These are phyloP conservation scores for Bryoglossum gracile DNA, from an alignment of 495 filamentous ascomycete species.

Conservation along the genomic window DNA sequence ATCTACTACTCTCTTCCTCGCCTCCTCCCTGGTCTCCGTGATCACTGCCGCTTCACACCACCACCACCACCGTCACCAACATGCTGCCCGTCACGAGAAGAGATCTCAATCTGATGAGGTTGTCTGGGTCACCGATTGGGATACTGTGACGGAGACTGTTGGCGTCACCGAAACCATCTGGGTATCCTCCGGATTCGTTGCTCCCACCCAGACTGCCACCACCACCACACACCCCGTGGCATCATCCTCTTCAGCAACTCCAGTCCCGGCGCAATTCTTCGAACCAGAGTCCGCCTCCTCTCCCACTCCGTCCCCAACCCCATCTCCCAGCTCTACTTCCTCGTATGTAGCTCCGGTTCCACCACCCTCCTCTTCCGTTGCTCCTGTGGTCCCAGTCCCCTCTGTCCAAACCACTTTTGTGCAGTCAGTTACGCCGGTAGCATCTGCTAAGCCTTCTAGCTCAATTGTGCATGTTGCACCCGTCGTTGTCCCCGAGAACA, in stretches of 20 bases:
- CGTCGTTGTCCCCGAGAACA: not conserved
- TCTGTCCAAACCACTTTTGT: slow-evolving; percentile 15
- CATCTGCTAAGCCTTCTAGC: slow-evolving; percentile 6
- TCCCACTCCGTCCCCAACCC: not conserved
- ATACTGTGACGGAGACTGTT: slow-evolving; percentile 30
- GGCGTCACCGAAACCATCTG: slow-evolving; percentile 33
- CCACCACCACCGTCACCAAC: slow-evolving; percentile 34
- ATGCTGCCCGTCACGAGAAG: slow-evolving; percentile 28
- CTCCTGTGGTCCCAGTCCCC: slow-evolving; percentile 4
- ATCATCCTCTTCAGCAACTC: slow-evolving; percentile 8
- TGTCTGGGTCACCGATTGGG: slow-evolving; percentile 36
- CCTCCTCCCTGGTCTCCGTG: slow-evolving; percentile 36
- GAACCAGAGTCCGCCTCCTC: slow-evolving; percentile 25
- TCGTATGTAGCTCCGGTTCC: too few species aligned
- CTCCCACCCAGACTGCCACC: slow-evolving; percentile 27
- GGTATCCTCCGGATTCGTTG: slow-evolving; percentile 20
- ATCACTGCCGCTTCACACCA: slow-evolving; percentile 38
- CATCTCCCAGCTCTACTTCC: too few species aligned
- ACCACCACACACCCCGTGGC: slow-evolving; percentile 20
- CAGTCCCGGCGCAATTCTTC: slow-evolving; percentile 35
- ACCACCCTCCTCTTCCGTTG: too few species aligned
- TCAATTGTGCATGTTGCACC: too few species aligned
- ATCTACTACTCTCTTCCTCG: slow-evolving; percentile 32
- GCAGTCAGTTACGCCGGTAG: slow-evolving; percentile 16
- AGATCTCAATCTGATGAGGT: slow-evolving; percentile 26